Evolutionary conservation across 371 early-diverging fungal species (phyloP), one percentile per base, ranked within the genome.

Genomic region (Zopfochytrium polystomum): DNA sequence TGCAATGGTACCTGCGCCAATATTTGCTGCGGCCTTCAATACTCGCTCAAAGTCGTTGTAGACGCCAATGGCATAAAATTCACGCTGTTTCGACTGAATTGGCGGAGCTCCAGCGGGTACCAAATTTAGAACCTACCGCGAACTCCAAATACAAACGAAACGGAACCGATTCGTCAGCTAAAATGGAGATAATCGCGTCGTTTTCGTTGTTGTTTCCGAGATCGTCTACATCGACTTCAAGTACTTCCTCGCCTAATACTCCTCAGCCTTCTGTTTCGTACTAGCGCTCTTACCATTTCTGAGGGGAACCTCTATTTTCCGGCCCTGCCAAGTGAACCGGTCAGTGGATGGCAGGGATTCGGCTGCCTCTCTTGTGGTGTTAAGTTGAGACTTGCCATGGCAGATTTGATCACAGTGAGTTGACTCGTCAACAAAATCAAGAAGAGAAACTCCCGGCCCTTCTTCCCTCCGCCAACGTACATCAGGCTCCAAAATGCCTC

Each of bases 141-240:
- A 92, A 85, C 53, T 84, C 76, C 32, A 89, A 70, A 70, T 89
- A 92, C 65, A 90, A 82, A 43, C 79, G 72, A 27, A 89, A 76
- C 2, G 87, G 82, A 22, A 81, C 85, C 45, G 75, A 73, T 65
- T 92, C 92, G 53, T 85, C 79, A 35, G 77, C 82, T 44, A 93
- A 81, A 58, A 93, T 91, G 45, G 84, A 83, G 46, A 89, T 85
- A 31, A 93, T 80, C 53, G 88, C 87, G 23, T 78, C 76, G 9
- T 86, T 66, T 51, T 66, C 67, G 25, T 20, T 48, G 11, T 85
- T 79, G 26, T 68, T 74, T 0, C 84, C 85, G 23, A 91, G 72
- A 70, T 87, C 89, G 27, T 80, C 76, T 63, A 90, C 86, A 29
- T 87, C 86, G 38, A 91, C 89, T 67, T 35, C 25, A 15, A 51